Conservation (phyloP, 345 rosid species). For the Excoecaria cochinchinensis region DNA sequence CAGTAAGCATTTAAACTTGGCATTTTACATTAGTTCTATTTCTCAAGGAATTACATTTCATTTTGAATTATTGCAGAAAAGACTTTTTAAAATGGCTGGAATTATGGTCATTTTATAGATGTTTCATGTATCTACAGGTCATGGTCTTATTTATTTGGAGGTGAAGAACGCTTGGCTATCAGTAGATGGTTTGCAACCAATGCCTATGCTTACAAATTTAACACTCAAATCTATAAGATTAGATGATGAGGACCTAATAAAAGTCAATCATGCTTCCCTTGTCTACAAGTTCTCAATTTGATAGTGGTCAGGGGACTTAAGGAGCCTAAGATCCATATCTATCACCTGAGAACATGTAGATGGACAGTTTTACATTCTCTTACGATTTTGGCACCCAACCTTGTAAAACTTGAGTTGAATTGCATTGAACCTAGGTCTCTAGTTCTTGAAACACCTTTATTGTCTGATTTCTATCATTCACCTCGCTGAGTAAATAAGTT, state of each 20-base stretch:
- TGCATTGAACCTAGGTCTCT: slow-evolving; percentile 58
- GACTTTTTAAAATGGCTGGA: background rate
- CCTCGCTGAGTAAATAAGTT: slow-evolving; percentile 42
- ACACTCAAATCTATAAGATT: slow-evolving; percentile 65
- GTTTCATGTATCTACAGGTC: slow-evolving; percentile 40
- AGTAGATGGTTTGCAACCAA: slow-evolving; percentile 48
- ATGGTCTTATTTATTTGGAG: slow-evolving; percentile 50
- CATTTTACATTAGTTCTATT: background rate
- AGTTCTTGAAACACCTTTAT: slow-evolving; percentile 53
- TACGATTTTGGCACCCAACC: slow-evolving; percentile 60
- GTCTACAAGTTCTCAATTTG: slow-evolving; percentile 56
- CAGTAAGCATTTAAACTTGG: background rate
- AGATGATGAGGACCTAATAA: slow-evolving; percentile 69
- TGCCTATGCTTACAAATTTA: slow-evolving; percentile 57
- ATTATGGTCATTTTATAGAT: background rate
- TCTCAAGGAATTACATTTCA: background rate
- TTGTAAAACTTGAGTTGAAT: slow-evolving; percentile 51
- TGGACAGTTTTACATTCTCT: slow-evolving; percentile 66
- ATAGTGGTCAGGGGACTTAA: slow-evolving; percentile 76
- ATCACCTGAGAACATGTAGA: slow-evolving; percentile 47
- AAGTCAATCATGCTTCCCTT: slow-evolving; percentile 61
- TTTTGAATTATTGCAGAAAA: background rate
- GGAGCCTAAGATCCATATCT: slow-evolving; percentile 56
- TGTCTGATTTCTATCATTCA: slow-evolving; percentile 53
- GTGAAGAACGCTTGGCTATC: slow-evolving; percentile 80